Base-by-base conservation (phyloP, 768 basidiomycete species). In the Leucocoprinus birnbaumii region DNA sequence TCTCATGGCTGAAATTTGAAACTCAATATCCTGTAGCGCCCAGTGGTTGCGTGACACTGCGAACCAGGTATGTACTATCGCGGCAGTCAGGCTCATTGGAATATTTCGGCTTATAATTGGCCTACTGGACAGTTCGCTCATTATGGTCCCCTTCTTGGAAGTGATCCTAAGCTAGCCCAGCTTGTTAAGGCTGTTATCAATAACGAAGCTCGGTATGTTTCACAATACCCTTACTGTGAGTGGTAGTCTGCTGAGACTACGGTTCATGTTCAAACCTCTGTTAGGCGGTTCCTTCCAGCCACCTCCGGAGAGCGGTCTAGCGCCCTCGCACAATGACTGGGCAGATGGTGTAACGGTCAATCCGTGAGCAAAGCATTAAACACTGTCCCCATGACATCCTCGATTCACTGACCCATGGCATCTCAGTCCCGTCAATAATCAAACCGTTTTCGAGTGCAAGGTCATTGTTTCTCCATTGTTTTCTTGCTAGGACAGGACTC, bases 21-120 rank as follows among this genome's bases (percentile, higher is more conserved):
- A 65, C n/a, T 16, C 8, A 31, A 11, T 11, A 34, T 35, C 54
- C 38, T 46, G 31, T 56, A 91, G 88, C 27, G 89, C 89, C 2
- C 89, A 91, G 63, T 91, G 89, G 89, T 75, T 91, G 35, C 85
- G 89, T 48, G 89, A 91, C 64, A 88, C 89, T 19, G 86, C 82
- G 22, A 91, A 91, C 64, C 88, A 89, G 70, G 86, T 85, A 51
- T 25, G 69, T 62, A 48, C 41, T 27, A 19, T 35, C 14, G 34
- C 10, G 3, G 38, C 26, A 27, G 43, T n/a, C n/a, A n/a, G n/a
- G n/a, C n/a, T n/a, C n/a, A n/a, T n/a, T n/a, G n/a, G n/a, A n/a
- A 16, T n/a, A 11, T 21, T 2, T 19, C 25, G 13, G 19, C 25
- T 35, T 59, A 46, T 61, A n/a, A 37, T 34, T 25, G 37, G 10